Conservation (phyloP, 306 rosid species). For the Luffa aegyptiaca region DNA sequence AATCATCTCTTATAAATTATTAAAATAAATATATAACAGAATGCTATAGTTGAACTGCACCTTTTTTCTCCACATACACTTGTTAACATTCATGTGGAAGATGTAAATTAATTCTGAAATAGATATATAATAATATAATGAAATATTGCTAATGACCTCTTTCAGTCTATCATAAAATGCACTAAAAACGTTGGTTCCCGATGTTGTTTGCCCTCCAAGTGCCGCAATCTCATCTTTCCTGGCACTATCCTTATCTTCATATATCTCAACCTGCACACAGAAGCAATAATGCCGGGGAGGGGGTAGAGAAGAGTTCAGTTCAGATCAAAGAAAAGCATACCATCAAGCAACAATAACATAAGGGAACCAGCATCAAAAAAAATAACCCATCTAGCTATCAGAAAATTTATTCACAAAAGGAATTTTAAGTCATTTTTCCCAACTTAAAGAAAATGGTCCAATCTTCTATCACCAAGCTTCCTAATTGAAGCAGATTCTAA, state of each 20-base stretch:
- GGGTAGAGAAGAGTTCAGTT: not conserved
- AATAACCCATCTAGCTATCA: not conserved
- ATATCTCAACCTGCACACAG: slow-evolving; percentile 54
- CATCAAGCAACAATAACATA: not conserved
- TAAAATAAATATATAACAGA: not conserved
- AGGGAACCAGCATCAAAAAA: not conserved
- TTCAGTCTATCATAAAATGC: slow-evolving; percentile 92
- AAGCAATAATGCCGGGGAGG: not conserved
- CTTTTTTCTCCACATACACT: not conserved
- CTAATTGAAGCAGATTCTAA: not conserved
- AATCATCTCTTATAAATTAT: not conserved
- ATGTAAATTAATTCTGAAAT: not conserved
- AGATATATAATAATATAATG: not conserved
- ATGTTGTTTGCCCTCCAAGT: slow-evolving; percentile 89
- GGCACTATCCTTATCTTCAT: slow-evolving; percentile 74
- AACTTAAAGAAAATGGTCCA: not conserved
- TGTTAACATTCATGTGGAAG: not conserved
- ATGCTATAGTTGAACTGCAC: not conserved
- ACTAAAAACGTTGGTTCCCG: slow-evolving; percentile 81
- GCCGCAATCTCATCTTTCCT: slow-evolving; percentile 97
- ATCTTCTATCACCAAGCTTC: not conserved
- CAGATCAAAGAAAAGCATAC: not conserved
- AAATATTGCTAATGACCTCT: slow-evolving; percentile 40
- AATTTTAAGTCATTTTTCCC: not conserved
- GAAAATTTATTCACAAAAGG: not conserved